Evolutionary conservation across 208 protist genomes (phyloP), one percentile per base, ranked within the genome.

Genomic region (Leishmania amazonensis): DNA sequence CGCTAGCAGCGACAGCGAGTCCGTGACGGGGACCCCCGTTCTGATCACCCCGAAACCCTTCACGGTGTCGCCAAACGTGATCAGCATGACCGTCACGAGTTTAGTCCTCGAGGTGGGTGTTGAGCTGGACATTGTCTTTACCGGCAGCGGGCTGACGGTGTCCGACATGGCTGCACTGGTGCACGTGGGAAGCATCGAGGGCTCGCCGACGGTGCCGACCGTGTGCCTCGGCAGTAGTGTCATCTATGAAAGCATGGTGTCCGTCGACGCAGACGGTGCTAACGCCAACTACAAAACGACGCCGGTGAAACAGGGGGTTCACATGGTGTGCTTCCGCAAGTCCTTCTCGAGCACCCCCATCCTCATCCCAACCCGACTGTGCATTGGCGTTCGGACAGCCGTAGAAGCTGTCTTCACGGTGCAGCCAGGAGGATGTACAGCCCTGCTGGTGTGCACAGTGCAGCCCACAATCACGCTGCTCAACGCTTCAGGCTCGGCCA

Each of bases 271-370:
- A 21, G 87, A 90, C 76, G 90, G 91, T 49, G 91, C 70, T 35
- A 85, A 76, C 9, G 90, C 92, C 53, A 80, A 75, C 28, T 95
- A 88, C 80, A 89, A 82, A 35, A 88, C 89, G 7, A 90, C 89
- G 19, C 92, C 93, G 8, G 81, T 78, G 38, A 54, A 80, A 31
- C 65, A 81, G 42, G 95, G 95, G 2, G 40, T 58, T 3, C 87
- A 97, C 85, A 90, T 88, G 71, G 82, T 96, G 8, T 97, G 95
- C 86, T 96, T 90, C 79, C 83, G 76, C 35, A 38, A 79, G 58
- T 78, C 80, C 6, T 54, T 40, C 8, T 64, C 60, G 21, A 54
- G 60, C 62, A 78, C 75, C 15, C 76, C 88, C 45, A 67, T 89
- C 17, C 79, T 92, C 13, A 65, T 96, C 24, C 62, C 89, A 28